Conservation (phyloP, 176 grass and related monocot species). For the Carex myosuroides region DNA sequence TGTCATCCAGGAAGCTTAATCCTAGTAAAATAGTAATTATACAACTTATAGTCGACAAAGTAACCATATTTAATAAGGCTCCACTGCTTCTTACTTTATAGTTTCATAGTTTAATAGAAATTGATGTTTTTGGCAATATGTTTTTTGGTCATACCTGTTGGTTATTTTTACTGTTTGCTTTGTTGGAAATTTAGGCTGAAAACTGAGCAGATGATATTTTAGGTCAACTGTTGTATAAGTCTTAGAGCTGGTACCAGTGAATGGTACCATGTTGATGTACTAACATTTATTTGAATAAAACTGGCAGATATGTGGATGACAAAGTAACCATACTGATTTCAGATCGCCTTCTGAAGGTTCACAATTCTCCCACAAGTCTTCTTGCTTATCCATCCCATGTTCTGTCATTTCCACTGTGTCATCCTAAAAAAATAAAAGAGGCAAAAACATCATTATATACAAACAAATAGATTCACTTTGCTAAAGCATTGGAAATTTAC, state of each 20-base stretch:
- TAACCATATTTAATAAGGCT: neutral
- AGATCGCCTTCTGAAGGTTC: conserved; percentile 1
- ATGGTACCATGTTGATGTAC: neutral
- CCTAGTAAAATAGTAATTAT: neutral
- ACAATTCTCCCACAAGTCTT: neutral
- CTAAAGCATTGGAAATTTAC: neutral
- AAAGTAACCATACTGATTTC: conserved; percentile 5
- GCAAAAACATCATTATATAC: neutral
- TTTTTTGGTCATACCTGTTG: neutral
- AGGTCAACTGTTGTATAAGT: neutral
- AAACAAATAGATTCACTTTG: neutral
- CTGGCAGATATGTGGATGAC: neutral
- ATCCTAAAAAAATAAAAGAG: neutral
- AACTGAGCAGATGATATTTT: neutral
- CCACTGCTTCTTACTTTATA: neutral
- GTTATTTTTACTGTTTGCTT: neutral
- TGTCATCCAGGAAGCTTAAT: too few species aligned
- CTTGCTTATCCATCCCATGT: neutral
- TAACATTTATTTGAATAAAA: neutral
- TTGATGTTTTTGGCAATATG: neutral
- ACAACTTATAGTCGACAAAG: neutral
- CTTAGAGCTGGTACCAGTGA: neutral
- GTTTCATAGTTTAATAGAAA: neutral
- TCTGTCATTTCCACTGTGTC: neutral
- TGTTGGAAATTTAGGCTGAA: neutral